Evolutionary conservation across 257 asterid species (phyloP).

Genomic region (Oldenlandia corymbosa): DNA sequence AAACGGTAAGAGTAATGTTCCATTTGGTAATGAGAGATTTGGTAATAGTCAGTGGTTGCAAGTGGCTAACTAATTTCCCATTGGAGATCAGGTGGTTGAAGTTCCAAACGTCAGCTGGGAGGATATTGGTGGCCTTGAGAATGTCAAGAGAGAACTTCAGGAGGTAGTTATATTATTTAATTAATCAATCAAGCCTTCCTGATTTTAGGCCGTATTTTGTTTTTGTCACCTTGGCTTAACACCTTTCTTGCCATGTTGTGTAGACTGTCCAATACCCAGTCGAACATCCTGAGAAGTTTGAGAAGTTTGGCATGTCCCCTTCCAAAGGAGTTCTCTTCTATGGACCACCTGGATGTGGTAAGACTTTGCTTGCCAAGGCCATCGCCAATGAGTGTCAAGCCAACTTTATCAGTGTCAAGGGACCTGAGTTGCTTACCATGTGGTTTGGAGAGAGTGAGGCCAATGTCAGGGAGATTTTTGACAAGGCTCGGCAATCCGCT

Average conservation of each 20-base stretch:
- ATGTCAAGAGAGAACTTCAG: conserved; percentile 89
- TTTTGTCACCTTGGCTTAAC: conserved; percentile 4
- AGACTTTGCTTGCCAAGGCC: conserved; percentile 85
- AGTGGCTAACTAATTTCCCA: conserved; percentile 12
- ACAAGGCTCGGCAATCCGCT: conserved; percentile 86
- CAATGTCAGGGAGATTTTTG: conserved; percentile 82
- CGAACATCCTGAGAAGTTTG: conserved; percentile 96
- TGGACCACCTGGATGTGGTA: conserved; percentile 93
- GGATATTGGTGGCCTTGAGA: conserved; percentile 86
- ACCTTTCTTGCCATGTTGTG: background rate
- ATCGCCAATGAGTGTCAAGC: conserved; percentile 95
- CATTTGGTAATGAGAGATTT: background rate
- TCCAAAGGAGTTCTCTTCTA: conserved; percentile 93
- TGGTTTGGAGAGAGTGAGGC: conserved; percentile 99
- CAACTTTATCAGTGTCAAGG: conserved; percentile 82
- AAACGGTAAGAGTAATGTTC: conserved; percentile 49
- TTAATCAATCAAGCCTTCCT: background rate
- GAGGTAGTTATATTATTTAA: conserved; percentile 42
- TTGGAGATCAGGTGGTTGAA: conserved; percentile 67
- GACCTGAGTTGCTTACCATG: conserved; percentile 91
- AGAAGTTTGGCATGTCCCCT: conserved; percentile 94
- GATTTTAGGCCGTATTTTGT: background rate
- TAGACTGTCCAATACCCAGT: conserved; percentile 96
- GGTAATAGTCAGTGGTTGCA: background rate
- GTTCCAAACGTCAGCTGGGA: conserved; percentile 85